Conservation (phyloP, 2,329 filamentous ascomycete genomes). For the Cladosporium austrohemisphaericum region DNA sequence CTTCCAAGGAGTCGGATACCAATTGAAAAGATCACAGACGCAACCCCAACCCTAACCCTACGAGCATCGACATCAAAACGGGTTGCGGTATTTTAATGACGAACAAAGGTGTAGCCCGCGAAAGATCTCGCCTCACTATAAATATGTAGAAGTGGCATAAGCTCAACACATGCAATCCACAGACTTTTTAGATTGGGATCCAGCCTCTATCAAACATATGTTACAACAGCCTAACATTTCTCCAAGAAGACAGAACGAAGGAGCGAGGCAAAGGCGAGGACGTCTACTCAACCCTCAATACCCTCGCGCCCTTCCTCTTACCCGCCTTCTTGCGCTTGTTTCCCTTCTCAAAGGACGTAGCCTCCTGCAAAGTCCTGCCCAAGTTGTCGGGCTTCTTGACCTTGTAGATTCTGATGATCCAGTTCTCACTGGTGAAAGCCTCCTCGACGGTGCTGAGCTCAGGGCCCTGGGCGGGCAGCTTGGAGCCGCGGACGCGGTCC, state of each 20-base stretch:
- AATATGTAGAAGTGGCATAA: too few species aligned
- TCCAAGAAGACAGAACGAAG: neutral
- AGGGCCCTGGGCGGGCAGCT: slow-evolving; percentile 78
- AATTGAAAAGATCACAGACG: too few species aligned
- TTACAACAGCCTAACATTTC: neutral
- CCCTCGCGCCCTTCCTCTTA: slow-evolving; percentile 69
- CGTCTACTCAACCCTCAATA: slow-evolving; percentile 68
- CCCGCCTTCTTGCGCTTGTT: slow-evolving; percentile 76
- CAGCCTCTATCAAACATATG: too few species aligned
- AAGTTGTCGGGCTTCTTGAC: slow-evolving; percentile 98
- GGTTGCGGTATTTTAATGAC: too few species aligned
- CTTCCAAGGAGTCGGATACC: too few species aligned
- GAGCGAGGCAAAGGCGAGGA: neutral
- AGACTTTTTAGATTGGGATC: too few species aligned
- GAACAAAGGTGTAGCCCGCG: too few species aligned
- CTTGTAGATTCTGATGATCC: slow-evolving; percentile 99
- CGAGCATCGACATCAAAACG: too few species aligned
- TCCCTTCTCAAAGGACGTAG: slow-evolving; percentile 68
- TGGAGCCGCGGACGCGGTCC: slow-evolving; percentile 80
- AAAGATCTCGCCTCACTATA: too few species aligned
- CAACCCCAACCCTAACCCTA: too few species aligned
- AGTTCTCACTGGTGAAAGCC: slow-evolving; percentile 98
- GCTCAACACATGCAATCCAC: too few species aligned
- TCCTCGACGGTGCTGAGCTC: slow-evolving; percentile 87
- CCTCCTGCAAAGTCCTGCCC: slow-evolving; percentile 75